Conservation (phyloP, 2,329 filamentous ascomycete genomes). For the Madurella fahalii region DNA sequence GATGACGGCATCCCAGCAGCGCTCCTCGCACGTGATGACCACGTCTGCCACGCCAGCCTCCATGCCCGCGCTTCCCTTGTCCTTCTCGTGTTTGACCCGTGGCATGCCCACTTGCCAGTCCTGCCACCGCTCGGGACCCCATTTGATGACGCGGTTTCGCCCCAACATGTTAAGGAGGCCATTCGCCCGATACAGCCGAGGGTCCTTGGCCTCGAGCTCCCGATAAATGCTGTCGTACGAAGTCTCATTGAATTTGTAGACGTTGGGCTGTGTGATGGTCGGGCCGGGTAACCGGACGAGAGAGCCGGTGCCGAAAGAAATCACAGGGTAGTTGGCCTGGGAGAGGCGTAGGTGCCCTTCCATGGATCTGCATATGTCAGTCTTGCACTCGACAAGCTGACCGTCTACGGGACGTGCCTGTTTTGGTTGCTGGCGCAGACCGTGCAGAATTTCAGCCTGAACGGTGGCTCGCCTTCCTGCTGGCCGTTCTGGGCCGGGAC, state of each 20-base stretch:
- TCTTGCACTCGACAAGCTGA: conserved; percentile 15
- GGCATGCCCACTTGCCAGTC: conserved; percentile 91
- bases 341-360: conserved; percentile 95
- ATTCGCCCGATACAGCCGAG: conserved; percentile 82
- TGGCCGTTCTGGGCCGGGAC: conserved; percentile 40
- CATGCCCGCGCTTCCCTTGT: conserved; percentile 74
- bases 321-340: conserved; percentile 83
- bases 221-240: conserved; percentile 94
- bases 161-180: conserved; percentile 95
- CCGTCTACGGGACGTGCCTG: conserved; percentile 51
- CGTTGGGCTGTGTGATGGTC: conserved; percentile 87
- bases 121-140: conserved; percentile 94
- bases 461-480: conserved; percentile 50
- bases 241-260: conserved; percentile 96
- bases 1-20: conserved; percentile 96
- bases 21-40: conserved; percentile 95
- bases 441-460: conserved; percentile 93
- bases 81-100: conserved; percentile 67
- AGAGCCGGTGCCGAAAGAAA: conserved; percentile 95
- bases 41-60: conserved; percentile 90
- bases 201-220: conserved; percentile 82
- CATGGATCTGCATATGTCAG: conserved; percentile 65
- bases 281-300: conserved; percentile 90
- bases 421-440: conserved; percentile 99
- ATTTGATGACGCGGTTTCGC: conserved; percentile 87